Percentiles rank a stretch among this genome's conserved stretches.
Conservation (phyloP, 1,139 yeast species). For the Suhomyces bribrorum region DNA sequence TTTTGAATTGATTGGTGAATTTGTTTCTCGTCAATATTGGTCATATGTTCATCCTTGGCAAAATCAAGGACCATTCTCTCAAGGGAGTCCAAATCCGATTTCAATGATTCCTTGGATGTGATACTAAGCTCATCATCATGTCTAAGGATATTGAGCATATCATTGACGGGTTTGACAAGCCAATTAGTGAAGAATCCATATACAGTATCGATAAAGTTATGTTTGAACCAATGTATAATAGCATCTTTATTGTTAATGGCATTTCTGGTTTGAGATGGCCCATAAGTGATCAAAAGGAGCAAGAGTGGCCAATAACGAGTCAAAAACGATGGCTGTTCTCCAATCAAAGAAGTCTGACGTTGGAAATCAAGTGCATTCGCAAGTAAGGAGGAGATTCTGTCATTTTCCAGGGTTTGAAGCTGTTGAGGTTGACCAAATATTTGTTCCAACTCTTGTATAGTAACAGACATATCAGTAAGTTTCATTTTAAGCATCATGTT, state of each 20-base stretch:
- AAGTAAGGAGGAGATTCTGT: slow-evolving; percentile 15
- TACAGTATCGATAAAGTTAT: slow-evolving; percentile 62
- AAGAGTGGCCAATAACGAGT: slow-evolving; percentile 71
- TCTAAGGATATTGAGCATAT: slow-evolving; percentile 75
- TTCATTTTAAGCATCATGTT: slow-evolving; percentile 25
- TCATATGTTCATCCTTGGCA: slow-evolving; percentile 39
- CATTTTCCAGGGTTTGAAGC: slow-evolving; percentile 12
- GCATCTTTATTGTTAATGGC: slow-evolving; percentile 52
- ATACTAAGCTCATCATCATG: slow-evolving; percentile 81
- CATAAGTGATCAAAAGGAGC: slow-evolving; percentile 40
- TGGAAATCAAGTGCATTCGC: slow-evolving; percentile 13
- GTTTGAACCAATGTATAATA: slow-evolving; percentile 56
- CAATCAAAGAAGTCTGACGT: slow-evolving; percentile 12
- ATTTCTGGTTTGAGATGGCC: slow-evolving; percentile 49
- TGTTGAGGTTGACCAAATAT: slow-evolving; percentile 12
- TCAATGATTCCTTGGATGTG: slow-evolving; percentile 75
- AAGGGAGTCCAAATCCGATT: slow-evolving; percentile 75
- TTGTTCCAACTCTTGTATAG: slow-evolving; percentile 13
- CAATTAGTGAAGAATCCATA: slow-evolving; percentile 75
- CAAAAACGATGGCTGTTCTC: slow-evolving; percentile 48
- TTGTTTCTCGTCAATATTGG: slow-evolving; percentile 26
- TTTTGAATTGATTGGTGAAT: slow-evolving; percentile 49
- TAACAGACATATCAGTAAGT: slow-evolving; percentile 11
- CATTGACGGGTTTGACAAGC: slow-evolving; percentile 75
- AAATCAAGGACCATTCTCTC: slow-evolving; percentile 87